phyloP scores from a whole-genome alignment of 2,329 filamentous ascomycete genomes.

The Amylocarpus encephaloides region DNA sequence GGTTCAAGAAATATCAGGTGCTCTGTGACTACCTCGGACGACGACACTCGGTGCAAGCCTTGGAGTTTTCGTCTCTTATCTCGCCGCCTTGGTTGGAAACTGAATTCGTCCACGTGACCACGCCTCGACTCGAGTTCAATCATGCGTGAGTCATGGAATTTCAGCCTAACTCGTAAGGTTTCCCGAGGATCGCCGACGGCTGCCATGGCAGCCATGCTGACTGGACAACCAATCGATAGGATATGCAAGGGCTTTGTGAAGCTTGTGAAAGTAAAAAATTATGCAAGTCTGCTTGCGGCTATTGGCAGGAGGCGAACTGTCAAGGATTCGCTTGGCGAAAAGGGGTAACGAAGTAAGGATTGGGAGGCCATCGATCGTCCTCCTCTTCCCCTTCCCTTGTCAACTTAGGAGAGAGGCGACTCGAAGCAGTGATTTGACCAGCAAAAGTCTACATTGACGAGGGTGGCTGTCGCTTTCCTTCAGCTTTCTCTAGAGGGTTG shows the following conservation, averaged over 20 bases:
- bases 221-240: neutral
- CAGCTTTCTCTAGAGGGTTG: neutral
- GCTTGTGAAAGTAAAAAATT: neutral
- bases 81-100: too few species aligned
- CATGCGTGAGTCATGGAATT: too few species aligned
- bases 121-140: too few species aligned
- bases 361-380: neutral
- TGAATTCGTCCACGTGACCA: too few species aligned
- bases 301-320: neutral
- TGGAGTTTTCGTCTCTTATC: too few species aligned
- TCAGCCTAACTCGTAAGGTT: too few species aligned
- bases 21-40: too few species aligned
- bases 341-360: neutral
- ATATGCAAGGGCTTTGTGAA: too few species aligned
- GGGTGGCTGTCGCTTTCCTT: neutral
- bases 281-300: neutral
- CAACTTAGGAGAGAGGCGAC: neutral
- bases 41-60: too few species aligned
- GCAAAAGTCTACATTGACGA: neutral
- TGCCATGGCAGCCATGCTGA: neutral
- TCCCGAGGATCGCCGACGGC: neutral
- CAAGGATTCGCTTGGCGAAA: neutral
- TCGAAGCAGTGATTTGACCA: neutral
- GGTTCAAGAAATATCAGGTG: too few species aligned
- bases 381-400: too few species aligned